Base-by-base conservation (phyloP, 2,329 filamentous ascomycete species). In the Sarocladiaceae sp. region DNA sequence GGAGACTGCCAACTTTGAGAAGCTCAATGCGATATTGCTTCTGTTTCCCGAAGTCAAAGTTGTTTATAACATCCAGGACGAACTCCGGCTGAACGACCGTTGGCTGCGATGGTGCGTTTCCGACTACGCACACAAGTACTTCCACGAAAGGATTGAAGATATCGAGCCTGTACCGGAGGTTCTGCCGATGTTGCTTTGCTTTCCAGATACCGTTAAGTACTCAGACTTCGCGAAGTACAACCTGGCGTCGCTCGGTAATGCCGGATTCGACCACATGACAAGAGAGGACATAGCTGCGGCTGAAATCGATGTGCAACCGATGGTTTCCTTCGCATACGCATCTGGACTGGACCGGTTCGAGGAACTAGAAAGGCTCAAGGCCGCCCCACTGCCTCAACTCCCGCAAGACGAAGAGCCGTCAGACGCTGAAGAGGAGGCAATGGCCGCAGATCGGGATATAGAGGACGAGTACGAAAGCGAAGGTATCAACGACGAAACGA, bases 381-480 rank as follows among this genome's bases (percentile, higher is more conserved):
- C 31, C 17, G 26, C 15, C 10, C 44, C 44, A 20, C 23, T 48
- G 26, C 44, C 44, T 22, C 12, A 48, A 28, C 28, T 48, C 5
- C 44, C 44, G 10, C 26, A 17, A 17, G 44, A 48, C n/a, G n/a
- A n/a, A 23, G 31, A 17, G 44, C 44, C 44, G 13, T 48, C 44
- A 15, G 44, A 36, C 26, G 20, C 40, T 26, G 28, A 36, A 36
- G 20, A 31, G 29, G 47, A 50, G 12, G 47, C 25, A 5, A 8
- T 26, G 29, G 47, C 15, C 11, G 47, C 29, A 5, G 36, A 39
- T 23, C 33, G 26, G 2, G 44, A 39, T 33, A 40, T 46, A 18
- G 20, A 33, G 20, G 37, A 54, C 46, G 52, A 52, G 23, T 57
- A 57, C 28, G 54, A 57, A 46, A 56, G 51, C 26, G 53, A 58